A percentile compares a stretch with the other conserved stretches of the same genome.
phyloP scores from a whole-genome alignment of 225 moss, liverwort and hornwort genomes.

The Sphagnum tenellum region DNA sequence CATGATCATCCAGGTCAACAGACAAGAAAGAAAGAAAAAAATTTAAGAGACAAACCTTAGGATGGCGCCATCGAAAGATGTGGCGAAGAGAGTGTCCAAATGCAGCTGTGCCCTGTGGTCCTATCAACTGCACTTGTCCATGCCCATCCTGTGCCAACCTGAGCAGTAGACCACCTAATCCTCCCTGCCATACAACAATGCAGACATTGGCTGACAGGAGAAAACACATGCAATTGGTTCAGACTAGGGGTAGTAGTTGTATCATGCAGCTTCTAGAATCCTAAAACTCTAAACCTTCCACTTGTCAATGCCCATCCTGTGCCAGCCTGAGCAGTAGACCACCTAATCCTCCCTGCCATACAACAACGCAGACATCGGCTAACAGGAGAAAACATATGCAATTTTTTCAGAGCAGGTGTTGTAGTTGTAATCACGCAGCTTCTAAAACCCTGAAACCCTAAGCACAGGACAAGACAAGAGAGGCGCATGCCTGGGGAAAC shows the following conservation, averaged over 20 bases:
- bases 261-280: too few species aligned
- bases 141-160: constrained; percentile 54
- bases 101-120: constrained; percentile 28
- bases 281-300: neutral
- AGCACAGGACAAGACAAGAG: too few species aligned
- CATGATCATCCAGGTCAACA: too few species aligned
- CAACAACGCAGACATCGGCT: neutral
- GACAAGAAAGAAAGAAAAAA: too few species aligned
- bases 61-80: constrained; percentile 51
- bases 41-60: constrained; percentile 22
- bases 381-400: neutral
- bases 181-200: constrained; percentile 22
- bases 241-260: too few species aligned
- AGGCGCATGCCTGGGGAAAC: neutral
- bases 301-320: constrained; percentile 53
- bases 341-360: constrained; percentile 42
- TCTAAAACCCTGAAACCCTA: too few species aligned
- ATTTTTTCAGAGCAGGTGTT: too few species aligned
- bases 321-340: constrained; percentile 42
- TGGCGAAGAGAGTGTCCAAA: constrained; percentile 40
- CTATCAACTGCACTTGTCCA: constrained; percentile 47
- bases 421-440: too few species aligned
- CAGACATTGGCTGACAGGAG: neutral
- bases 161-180: constrained; percentile 43
- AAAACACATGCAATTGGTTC: neutral